phyloP scores from a whole-genome alignment of 163 green algal species.

The Scenedesmus sp. region DNA sequence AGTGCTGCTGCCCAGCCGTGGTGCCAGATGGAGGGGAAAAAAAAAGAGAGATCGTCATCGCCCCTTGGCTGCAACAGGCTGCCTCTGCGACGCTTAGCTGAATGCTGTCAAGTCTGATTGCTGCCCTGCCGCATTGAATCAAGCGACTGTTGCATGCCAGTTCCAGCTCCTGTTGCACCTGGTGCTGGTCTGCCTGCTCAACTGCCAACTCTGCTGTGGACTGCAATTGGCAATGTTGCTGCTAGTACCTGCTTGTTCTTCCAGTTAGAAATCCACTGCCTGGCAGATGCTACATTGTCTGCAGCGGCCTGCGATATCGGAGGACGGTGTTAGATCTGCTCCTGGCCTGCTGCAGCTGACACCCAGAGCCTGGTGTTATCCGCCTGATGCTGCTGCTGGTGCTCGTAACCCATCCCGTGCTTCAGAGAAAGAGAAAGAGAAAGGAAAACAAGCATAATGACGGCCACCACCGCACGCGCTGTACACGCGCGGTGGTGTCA shows the following conservation, averaged over 20 bases:
- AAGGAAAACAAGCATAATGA: not conserved
- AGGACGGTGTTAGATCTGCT: not conserved
- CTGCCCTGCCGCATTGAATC: not conserved
- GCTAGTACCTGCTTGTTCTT: constrained; percentile 63
- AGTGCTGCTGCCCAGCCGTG: constrained; percentile 10
- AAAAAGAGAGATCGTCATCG: not conserved
- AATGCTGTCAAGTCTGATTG: not conserved
- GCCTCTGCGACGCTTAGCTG: not conserved
- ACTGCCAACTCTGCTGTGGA: not conserved
- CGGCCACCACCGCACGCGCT: not conserved
- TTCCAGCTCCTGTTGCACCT: constrained; percentile 6
- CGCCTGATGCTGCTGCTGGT: not conserved
- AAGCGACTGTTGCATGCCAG: not conserved
- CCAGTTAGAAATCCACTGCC: constrained; percentile 67
- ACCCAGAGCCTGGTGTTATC: not conserved
- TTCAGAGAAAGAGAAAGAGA: not conserved
- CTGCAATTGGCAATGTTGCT: not conserved
- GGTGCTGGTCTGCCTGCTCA: not conserved
- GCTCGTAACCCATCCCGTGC: not conserved
- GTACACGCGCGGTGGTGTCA: not conserved
- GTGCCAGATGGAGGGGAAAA: not conserved
- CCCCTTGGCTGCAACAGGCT: not conserved
- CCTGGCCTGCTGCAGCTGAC: not conserved
- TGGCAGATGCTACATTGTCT: constrained; percentile 60
- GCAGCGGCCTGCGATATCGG: constrained; percentile 27